A percentile compares a stretch with the other conserved stretches of the same genome.
These are phyloP conservation scores for Ascochyta lentis DNA, from an alignment of 2,329 filamentous ascomycete genomes.

Conservation along the genomic window DNA sequence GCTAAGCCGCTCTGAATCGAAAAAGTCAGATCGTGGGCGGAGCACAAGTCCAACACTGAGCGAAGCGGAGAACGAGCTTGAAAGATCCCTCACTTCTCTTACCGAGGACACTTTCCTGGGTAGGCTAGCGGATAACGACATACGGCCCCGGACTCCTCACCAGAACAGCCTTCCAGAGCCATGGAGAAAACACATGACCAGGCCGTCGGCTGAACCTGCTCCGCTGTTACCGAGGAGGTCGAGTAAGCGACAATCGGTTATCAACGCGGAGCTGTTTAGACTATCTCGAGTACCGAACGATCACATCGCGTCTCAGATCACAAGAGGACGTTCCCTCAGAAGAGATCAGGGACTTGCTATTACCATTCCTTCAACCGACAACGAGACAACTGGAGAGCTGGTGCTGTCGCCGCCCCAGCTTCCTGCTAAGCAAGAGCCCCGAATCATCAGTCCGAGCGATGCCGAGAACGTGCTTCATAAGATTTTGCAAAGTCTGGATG, in stretches of 20 bases:
- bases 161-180: conserved; percentile 23
- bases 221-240: conserved; percentile 52
- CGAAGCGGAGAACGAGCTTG: conserved; percentile 53
- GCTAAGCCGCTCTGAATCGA: conserved; percentile 28
- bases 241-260: conserved; percentile 48
- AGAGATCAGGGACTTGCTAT: conserved; percentile 33
- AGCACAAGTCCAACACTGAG: conserved; percentile 54
- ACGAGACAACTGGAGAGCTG: conserved; percentile 31
- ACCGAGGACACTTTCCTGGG: conserved; percentile 43
- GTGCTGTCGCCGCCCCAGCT: conserved; percentile 29
- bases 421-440: conserved; percentile 25
- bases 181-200: conserved; percentile 15
- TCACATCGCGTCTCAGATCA: conserved; percentile 43
- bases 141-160: conserved; percentile 28
- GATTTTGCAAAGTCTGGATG: conserved; percentile 59
- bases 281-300: conserved; percentile 33
- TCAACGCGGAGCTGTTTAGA: conserved; percentile 24
- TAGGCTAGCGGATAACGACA: conserved; percentile 49
- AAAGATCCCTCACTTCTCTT: conserved; percentile 43
- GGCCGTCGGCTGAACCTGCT: conserved; percentile 23
- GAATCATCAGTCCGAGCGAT: conserved; percentile 50
- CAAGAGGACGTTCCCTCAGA: conserved; percentile 21
- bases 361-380: conserved; percentile 27
- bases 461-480: conserved; percentile 59
- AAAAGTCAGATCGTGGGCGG: conserved; percentile 18